Base-by-base conservation (phyloP, 129 eudicot genomes). In the Chrysanthemum seticuspe region DNA sequence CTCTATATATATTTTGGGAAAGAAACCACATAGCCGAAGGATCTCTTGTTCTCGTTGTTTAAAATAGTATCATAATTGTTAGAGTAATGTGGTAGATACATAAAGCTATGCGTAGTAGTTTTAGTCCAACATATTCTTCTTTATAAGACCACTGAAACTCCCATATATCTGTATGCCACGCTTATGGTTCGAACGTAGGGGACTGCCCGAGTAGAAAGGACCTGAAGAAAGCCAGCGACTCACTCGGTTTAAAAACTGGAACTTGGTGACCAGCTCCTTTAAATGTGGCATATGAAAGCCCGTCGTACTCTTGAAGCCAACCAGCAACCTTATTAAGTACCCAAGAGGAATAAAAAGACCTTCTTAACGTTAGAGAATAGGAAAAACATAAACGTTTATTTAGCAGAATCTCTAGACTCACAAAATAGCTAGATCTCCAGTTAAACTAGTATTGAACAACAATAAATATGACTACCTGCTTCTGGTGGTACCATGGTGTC, bases 241-340 rank as follows among this genome's bases (percentile, higher is more conserved):
- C 92, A 68, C 93, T 82, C 0, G 91, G 96, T 67, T 88, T 91
- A 60, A 91, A 91, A 48, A 83, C 65, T 6, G 96, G 97, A 68
- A 91, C 97, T 10, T 88, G 96, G 67, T 91, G 97, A 6, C 96
- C 97, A 27, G 97, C 97, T 78, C 97, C 97, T 86, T 93, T 88
- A 53, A 91, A 88, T 70, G 97, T 91, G 51, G 93, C 97, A 65
- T 86, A 91, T 9, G 89, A 88, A 6, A 91, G 87, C 51, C 97
- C 97, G 50, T 86, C 72, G 49, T 88, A 91, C 75, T 91, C 96
- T 85, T 91, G 96, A 61, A 86, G 31, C 97, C 97, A 91, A 31
- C 97, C 96, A 59, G 84, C 88, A 67, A 92, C 97, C 97, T 87
- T 27, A 68, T 31, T 23, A 19, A 10, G 23, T 62, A 29, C 45